Conservation (phyloP, 2,329 filamentous ascomycete genomes). For the Microcera coccophila region DNA sequence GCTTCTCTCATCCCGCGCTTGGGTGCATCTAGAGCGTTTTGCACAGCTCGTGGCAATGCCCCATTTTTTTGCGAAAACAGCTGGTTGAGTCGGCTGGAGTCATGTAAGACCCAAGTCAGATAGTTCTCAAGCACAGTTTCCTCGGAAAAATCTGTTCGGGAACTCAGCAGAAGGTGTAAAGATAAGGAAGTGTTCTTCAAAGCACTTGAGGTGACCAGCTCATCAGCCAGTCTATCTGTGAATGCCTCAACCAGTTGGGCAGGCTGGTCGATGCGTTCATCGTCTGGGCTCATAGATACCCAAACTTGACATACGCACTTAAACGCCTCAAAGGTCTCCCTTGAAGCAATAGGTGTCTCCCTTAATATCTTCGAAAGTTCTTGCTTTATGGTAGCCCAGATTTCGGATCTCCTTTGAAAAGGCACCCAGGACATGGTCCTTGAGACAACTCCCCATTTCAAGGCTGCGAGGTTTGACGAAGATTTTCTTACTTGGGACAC, state of each 20-base stretch:
- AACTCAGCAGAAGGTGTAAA: constrained; percentile 10
- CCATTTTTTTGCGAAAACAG: constrained; percentile 26
- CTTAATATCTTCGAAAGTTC: constrained; percentile 32
- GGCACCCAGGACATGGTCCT: constrained; percentile 34
- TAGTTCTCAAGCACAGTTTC: constrained; percentile 30
- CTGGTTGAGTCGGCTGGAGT: constrained; percentile 30
- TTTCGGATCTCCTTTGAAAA: constrained; percentile 25
- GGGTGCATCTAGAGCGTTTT: constrained; percentile 20
- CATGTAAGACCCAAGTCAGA: constrained; percentile 32
- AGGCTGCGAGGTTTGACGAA: constrained; percentile 28
- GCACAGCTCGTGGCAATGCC: constrained; percentile 23
- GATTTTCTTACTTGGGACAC: constrained; percentile 28
- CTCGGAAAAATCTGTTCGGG: constrained; percentile 23
- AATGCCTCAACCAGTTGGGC: constrained; percentile 33
- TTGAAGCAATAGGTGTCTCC: constrained; percentile 30
- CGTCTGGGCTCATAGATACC: constrained; percentile 38
- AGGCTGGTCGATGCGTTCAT: constrained; percentile 26
- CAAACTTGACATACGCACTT: constrained; percentile 38
- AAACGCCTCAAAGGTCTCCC: constrained; percentile 40
- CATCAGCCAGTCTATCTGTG: constrained; percentile 30
- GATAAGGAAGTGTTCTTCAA: constrained; percentile 22
- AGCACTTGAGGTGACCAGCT: constrained; percentile 24
- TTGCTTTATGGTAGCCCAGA: constrained; percentile 34
- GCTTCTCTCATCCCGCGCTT: constrained; percentile 16
- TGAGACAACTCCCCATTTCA: constrained; percentile 42